Evolutionary conservation across 2,329 filamentous ascomycete species (phyloP).

Genomic region (Rhynchosporium graminicola): DNA sequence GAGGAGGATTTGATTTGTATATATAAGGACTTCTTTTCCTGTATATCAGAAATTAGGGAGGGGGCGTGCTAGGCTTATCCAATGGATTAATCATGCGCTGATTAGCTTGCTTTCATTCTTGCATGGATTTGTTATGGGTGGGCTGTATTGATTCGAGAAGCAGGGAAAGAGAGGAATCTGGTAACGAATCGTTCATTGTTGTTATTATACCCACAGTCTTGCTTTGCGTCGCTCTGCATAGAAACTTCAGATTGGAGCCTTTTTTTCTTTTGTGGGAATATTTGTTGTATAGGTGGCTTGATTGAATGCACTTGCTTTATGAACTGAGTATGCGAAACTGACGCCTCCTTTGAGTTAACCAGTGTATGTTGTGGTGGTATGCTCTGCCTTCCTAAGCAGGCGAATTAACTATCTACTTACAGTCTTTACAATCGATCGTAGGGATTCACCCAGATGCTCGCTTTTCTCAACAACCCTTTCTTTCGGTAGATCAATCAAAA

Average conservation of each 20-base stretch:
- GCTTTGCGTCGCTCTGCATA: constrained; percentile 12
- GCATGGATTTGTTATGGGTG: neutral
- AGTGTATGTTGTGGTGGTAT: neutral
- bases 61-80: neutral
- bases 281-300: constrained; percentile 5
- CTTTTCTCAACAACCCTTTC: too few relatives aligned
- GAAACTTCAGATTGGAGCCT: constrained; percentile 8
- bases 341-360: neutral
- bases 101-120: neutral
- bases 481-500: too few relatives aligned
- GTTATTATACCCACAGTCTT: constrained; percentile 18
- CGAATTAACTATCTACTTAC: too few relatives aligned
- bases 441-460: too few relatives aligned
- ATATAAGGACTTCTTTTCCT: constrained; percentile 13
- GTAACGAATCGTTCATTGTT: constrained; percentile 2
- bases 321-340: too few relatives aligned
- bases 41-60: constrained; percentile 3
- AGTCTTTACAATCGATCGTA: too few relatives aligned
- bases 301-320: constrained; percentile 1
- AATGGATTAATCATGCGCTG: neutral
- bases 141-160: neutral
- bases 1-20: constrained; percentile 23
- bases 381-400: too few relatives aligned
- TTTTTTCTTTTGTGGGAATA: constrained; percentile 3
- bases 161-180: neutral